These are phyloP conservation scores for Alternaria postmessia DNA, from an alignment of 2,329 filamentous ascomycete species.

Conservation along the genomic window DNA sequence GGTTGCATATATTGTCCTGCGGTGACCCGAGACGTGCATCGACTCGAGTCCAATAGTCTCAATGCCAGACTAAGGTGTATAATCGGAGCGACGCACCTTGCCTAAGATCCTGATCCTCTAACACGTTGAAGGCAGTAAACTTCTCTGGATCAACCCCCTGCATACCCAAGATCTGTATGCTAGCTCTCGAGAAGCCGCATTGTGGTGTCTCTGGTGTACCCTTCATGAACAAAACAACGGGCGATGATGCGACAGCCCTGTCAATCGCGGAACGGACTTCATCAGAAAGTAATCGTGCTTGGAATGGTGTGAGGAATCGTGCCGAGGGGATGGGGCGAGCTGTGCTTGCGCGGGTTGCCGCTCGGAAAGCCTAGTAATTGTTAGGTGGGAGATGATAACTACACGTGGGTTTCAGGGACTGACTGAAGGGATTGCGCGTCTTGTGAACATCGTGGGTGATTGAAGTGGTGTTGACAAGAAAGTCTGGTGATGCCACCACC, in stretches of 20 bases:
- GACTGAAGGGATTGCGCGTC: constrained; percentile 50
- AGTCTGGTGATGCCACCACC: constrained; percentile 28
- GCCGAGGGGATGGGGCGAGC: constrained; percentile 45
- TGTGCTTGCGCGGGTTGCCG: constrained; percentile 41
- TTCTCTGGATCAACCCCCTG: constrained; percentile 95
- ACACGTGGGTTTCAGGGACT: background rate
- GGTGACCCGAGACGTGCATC: background rate
- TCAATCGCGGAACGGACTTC: constrained; percentile 86
- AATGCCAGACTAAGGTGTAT: background rate
- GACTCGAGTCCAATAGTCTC: background rate
- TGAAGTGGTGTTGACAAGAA: constrained; percentile 21
- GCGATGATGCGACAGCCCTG: constrained; percentile 84
- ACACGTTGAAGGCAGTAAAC: constrained; percentile 97
- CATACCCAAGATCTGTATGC: constrained; percentile 91
- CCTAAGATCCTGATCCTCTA: constrained; percentile 88
- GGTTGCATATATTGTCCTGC: background rate
- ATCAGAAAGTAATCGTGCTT: constrained; percentile 77
- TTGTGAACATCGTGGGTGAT: constrained; percentile 47
- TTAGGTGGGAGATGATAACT: constrained; percentile 10
- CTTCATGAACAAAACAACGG: constrained; percentile 99
- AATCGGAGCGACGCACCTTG: constrained; percentile 63
- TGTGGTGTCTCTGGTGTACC: constrained; percentile 95
- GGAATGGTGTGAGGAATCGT: constrained; percentile 56
- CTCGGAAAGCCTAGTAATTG: constrained; percentile 46
- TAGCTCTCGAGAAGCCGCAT: constrained; percentile 94